Evolutionary conservation across 305 asterid genomes (phyloP), one percentile per base, ranked within the genome.

Genomic region (Fraxinus greggii): DNA sequence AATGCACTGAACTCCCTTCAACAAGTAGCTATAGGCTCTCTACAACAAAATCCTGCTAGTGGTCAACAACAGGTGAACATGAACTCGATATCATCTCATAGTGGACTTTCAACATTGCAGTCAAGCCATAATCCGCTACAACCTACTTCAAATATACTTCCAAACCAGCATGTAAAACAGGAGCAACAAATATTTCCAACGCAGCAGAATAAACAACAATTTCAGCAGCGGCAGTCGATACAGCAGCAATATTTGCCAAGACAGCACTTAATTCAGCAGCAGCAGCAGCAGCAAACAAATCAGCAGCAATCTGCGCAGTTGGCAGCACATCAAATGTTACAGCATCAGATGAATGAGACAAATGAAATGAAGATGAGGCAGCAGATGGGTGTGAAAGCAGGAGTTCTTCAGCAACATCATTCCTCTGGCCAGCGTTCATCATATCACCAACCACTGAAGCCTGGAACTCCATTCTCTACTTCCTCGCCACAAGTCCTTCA

Each of bases 361-460:
- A 92, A 86, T 87, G 99, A 96, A 79, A 77, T 93, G 80, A 96
- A 93, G 91, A 88, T 91, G 91, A 91, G 97, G 86, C 97, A 92
- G 85, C 99, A 93, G 89, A 90, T 94, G 89, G 90, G 89, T 80
- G 92, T 84, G 79, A 94, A 94, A 89, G 4, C 97, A n/a, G 95
- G 97, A 85, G 92, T 89, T 80, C 86, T 94, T 77, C 98, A 86
- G 86, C 92, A 88, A 77, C 96, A 91, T 81, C 93, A 87, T 78
- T 76, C 93, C 83, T 82, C 91, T 74, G 88, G 87, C 81, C 98
- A 91, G 78, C 95, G 97, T 5, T 83, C 91, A 24, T 80, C 93
- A 56, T 91, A 88, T 86, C 93, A 89, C 86, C 94, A 89, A 78
- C 93, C 89, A 78, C 74, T 90, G 83, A 94, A 93, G 81, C 26